Evolutionary conservation across 1,284 basidiomycete species (phyloP), one percentile per base, ranked within the genome.

Genomic region (Apiotrichum gamsii): DNA sequence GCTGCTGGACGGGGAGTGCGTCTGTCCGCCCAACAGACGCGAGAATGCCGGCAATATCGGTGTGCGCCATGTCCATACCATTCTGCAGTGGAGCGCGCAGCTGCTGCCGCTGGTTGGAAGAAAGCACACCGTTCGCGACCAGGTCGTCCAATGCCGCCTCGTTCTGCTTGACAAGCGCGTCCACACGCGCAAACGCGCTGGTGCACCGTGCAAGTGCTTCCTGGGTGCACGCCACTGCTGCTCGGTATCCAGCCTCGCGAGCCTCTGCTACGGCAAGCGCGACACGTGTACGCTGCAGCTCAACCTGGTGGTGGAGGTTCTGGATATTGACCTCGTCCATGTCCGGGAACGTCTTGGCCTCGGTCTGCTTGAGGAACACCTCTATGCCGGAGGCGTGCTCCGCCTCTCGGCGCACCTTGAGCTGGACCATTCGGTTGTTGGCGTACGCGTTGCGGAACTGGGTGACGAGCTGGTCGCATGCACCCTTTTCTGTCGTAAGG

Each of bases 341-440:
- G 14, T 59, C 59, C 54, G 88, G 85, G 18, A 85, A 86, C 46
- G 79, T 81, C 39, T 87, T 78, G 63, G 90, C 84, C 40, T 83
- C 82, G 24, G 85, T 81, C 11, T 85, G 86, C 21, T 84, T 81
- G 56, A 95, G 78, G 25, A 85, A 83, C 9, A 84, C 85, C 24
- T 89, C 83, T 61, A 94, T 86, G 75, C 90, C 85, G 29, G 82
- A 82, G 41, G 77, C 78, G 13, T 87, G 82, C 62, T 89, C 89
- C 46, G 77, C 77, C 9, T 87, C 84, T 9, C 81, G 80, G 58
- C 81, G 79, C 16, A 88, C 68, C 35, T 82, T 80, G 31, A 73
- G 67, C 51, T 79, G 80, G 18, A 87, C 70, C 0, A 78, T 64
- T 5, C 84, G 83, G 51, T 82, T 80, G 8, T 80, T 67, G 48